A percentile compares a stretch with the other conserved stretches of the same genome.
phyloP scores from a whole-genome alignment of 2,329 filamentous ascomycete genomes.

The Fusarium sororula region DNA sequence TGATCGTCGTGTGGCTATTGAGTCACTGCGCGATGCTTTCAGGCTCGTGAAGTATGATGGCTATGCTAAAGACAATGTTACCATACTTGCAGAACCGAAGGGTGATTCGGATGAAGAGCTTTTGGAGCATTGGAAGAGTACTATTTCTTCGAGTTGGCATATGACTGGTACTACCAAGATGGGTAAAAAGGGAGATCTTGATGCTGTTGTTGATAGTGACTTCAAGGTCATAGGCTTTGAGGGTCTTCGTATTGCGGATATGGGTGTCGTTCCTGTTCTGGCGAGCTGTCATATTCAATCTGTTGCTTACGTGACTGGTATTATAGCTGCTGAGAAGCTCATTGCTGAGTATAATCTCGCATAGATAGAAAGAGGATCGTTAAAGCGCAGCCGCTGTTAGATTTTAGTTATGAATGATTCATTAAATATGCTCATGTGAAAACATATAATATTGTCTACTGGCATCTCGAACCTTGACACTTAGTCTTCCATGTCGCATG shows the following conservation, averaged over 20 bases:
- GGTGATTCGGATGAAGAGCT: conserved; percentile 64
- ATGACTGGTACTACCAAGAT: conserved; percentile 67
- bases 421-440: background rate
- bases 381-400: background rate
- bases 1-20: conserved; percentile 61
- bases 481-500: background rate
- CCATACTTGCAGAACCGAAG: conserved; percentile 53
- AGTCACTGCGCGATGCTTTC: conserved; percentile 56
- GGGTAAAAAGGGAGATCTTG: conserved; percentile 55
- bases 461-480: rapidly evolving
- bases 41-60: conserved; percentile 52
- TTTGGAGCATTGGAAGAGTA: conserved; percentile 54
- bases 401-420: background rate
- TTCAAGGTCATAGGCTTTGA: conserved; percentile 34
- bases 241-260: conserved; percentile 33
- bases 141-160: conserved; percentile 60
- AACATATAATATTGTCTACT: too few relatives aligned
- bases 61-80: conserved; percentile 55
- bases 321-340: conserved; percentile 58
- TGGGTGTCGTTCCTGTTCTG: conserved; percentile 46
- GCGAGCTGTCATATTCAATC: conserved; percentile 61
- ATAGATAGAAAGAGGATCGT: background rate
- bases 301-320: conserved; percentile 63
- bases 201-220: conserved; percentile 57
- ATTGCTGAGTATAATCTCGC: conserved; percentile 25